Evolutionary conservation across 345 rosid genomes (phyloP).

Genomic region (Anastatica hierochuntica): DNA sequence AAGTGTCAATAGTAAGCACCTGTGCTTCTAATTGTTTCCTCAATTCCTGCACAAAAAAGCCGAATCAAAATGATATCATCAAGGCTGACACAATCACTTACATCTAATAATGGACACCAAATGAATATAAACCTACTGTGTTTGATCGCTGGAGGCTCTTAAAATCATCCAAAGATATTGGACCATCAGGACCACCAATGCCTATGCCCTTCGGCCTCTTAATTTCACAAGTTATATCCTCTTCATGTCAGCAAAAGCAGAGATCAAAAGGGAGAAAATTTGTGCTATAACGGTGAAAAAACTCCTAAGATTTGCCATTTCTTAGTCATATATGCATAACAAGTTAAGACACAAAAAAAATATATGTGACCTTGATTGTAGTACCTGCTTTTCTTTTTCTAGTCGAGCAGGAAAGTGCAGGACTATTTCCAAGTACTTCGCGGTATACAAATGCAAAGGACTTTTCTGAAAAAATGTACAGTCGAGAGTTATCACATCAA

Average conservation of each 20-base stretch:
- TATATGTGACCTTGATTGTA: background rate
- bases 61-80: slow-evolving; percentile 4
- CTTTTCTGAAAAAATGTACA: slow-evolving; percentile 40
- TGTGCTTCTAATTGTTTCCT: slow-evolving; percentile 86
- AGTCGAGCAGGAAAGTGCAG: slow-evolving; percentile 23
- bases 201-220: slow-evolving; percentile 85
- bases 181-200: slow-evolving; percentile 92
- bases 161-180: slow-evolving; percentile 91
- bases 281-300: too few species aligned
- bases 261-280: slow-evolving; percentile 5
- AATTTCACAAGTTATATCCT: slow-evolving; percentile 46
- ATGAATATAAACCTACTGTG: slow-evolving; percentile 34
- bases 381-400: slow-evolving; percentile 77
- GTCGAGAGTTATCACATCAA: background rate
- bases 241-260: slow-evolving; percentile 31
- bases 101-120: background rate
- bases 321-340: background rate
- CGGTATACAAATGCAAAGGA: slow-evolving; percentile 86
- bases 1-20: slow-evolving; percentile 56
- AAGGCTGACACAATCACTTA: background rate
- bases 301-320: too few species aligned
- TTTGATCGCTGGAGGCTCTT: slow-evolving; percentile 91
- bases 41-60: slow-evolving; percentile 47
- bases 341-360: background rate
- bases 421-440: slow-evolving; percentile 35